A percentile compares a stretch with the other conserved stretches of the same genome.
Evolutionary conservation across 2,329 filamentous ascomycete genomes (phyloP).

Genomic region (Alternaria arborescens): DNA sequence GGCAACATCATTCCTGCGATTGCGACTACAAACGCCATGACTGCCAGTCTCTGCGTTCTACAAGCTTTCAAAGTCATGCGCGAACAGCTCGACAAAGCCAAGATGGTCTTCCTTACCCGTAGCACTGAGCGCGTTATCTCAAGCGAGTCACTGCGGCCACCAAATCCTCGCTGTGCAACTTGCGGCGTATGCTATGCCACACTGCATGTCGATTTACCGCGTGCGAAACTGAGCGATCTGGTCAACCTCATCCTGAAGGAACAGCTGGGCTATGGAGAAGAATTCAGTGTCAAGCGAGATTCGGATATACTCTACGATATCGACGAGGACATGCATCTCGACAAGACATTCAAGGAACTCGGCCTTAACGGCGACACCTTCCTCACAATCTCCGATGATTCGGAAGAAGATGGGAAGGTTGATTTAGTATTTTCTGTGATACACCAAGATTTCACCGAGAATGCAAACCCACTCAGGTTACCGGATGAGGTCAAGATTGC

Average conservation of each 20-base stretch:
- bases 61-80: slow-evolving; percentile 91
- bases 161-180: slow-evolving; percentile 83
- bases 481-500: slow-evolving; percentile 58
- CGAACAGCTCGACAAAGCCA: slow-evolving; percentile 71
- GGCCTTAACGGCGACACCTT: slow-evolving; percentile 78
- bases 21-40: slow-evolving; percentile 96
- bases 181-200: slow-evolving; percentile 78
- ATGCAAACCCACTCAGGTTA: slow-evolving; percentile 65
- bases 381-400: slow-evolving; percentile 83
- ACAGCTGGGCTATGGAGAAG: slow-evolving; percentile 79
- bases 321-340: slow-evolving; percentile 85
- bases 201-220: slow-evolving; percentile 72
- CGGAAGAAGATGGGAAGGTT: slow-evolving; percentile 78
- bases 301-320: slow-evolving; percentile 80
- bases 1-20: slow-evolving; percentile 99
- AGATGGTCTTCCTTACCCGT: slow-evolving; percentile 86
- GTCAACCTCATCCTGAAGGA: slow-evolving; percentile 76
- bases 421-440: slow-evolving; percentile 79
- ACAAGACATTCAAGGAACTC: slow-evolving; percentile 79
- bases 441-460: slow-evolving; percentile 57
- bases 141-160: slow-evolving; percentile 64
- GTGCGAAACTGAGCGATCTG: slow-evolving; percentile 79
- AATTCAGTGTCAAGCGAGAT: slow-evolving; percentile 80
- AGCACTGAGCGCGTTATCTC: slow-evolving; percentile 67
- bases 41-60: slow-evolving; percentile 88